Percentiles rank a stretch among this genome's conserved stretches.
These are phyloP conservation scores for Rhodosporidiobolus sp. DNA, from an alignment of 768 basidiomycete species.

Conservation along the genomic window DNA sequence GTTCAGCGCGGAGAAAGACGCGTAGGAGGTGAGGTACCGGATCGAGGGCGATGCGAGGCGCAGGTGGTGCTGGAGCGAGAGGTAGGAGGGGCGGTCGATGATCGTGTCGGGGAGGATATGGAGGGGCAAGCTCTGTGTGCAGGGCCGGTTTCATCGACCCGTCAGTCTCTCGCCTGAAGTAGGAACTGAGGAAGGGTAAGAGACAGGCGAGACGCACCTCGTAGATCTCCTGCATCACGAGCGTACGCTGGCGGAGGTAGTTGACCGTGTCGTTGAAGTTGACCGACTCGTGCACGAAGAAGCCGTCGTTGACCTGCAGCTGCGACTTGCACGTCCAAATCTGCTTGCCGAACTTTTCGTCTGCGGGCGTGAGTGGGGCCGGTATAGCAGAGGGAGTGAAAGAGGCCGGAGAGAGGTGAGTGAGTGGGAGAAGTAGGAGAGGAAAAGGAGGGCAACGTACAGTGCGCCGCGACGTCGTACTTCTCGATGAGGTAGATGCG, in stretches of 20 bases:
- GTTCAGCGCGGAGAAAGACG: constrained; percentile 48
- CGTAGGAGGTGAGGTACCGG: constrained; percentile 45
- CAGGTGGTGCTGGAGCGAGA: constrained; percentile 47
- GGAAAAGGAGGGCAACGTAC: constrained; percentile 5
- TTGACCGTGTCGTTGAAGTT: constrained; percentile 49
- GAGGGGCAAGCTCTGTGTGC: constrained; percentile 33
- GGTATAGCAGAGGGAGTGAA: no score
- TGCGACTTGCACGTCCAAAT: constrained; percentile 51
- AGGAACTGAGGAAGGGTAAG: not conserved
- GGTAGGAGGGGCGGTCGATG: constrained; percentile 47
- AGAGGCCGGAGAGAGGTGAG: not conserved
- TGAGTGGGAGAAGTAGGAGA: not conserved
- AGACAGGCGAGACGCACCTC: constrained; percentile 16
- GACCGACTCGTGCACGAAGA: constrained; percentile 50
- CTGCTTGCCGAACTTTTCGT: constrained; percentile 40
- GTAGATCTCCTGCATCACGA: constrained; percentile 46
- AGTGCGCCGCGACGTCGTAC: constrained; percentile 34
- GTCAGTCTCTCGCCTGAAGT: not conserved
- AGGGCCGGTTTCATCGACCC: not conserved
- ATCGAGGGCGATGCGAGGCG: not conserved
- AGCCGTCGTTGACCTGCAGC: constrained; percentile 50
- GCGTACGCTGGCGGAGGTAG: constrained; percentile 48
- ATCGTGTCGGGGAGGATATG: constrained; percentile 47
- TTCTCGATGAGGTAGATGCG: constrained; percentile 52
- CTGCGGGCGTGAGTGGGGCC: no score